phyloP scores from a whole-genome alignment of 2,329 filamentous ascomycete genomes.

The Xylaria polymorpha region DNA sequence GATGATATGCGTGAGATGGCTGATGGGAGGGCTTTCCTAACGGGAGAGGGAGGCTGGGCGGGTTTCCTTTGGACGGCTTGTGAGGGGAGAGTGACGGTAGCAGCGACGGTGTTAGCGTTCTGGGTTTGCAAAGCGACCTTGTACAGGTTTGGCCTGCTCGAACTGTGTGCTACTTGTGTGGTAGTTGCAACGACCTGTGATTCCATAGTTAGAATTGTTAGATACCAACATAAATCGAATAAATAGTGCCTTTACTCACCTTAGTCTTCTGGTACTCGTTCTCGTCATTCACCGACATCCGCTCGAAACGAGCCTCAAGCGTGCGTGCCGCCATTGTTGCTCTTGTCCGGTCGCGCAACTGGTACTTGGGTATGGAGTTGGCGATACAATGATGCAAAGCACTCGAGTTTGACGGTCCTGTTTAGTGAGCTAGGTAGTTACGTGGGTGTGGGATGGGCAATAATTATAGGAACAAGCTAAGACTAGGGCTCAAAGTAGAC shows the following conservation, averaged over 20 bases:
- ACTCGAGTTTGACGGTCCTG: not conserved
- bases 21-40: slow-evolving; percentile 61
- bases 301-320: slow-evolving; percentile 89
- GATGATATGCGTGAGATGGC: slow-evolving; percentile 49
- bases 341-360: not conserved
- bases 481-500: not conserved
- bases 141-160: slow-evolving; percentile 81
- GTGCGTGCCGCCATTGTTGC: slow-evolving; percentile 75
- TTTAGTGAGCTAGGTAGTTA: not conserved
- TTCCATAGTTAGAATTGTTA: slow-evolving; percentile 52
- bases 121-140: slow-evolving; percentile 87
- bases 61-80: slow-evolving; percentile 70
- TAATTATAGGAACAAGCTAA: slow-evolving; percentile 5
- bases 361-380: not conserved
- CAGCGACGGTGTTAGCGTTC: slow-evolving; percentile 71
- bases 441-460: not conserved
- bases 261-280: slow-evolving; percentile 86
- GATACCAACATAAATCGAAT: not conserved
- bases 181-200: slow-evolving; percentile 59
- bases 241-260: slow-evolving; percentile 61
- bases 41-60: slow-evolving; percentile 61
- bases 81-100: slow-evolving; percentile 73
- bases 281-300: slow-evolving; percentile 89
- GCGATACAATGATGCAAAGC: not conserved
- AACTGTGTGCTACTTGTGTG: slow-evolving; percentile 61